A percentile compares a stretch with the other conserved stretches of the same genome.
These are phyloP conservation scores for Arachnopeziza araneosa DNA, from an alignment of 2,329 filamentous ascomycete genomes.

Conservation along the genomic window DNA sequence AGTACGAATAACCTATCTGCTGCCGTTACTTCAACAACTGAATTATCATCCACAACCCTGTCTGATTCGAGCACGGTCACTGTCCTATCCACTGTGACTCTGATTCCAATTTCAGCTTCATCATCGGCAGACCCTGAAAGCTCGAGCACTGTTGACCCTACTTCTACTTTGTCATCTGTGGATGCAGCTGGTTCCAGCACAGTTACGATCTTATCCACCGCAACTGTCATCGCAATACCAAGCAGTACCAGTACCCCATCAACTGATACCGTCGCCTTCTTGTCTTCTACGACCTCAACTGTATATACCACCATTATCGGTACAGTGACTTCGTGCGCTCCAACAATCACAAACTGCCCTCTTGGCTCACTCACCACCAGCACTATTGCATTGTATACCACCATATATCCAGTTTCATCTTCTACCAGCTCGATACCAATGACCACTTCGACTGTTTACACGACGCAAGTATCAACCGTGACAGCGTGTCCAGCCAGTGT, in stretches of 20 bases:
- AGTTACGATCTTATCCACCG: slow-evolving; percentile 22
- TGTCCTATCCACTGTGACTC: slow-evolving; percentile 23
- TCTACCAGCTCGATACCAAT: background rate
- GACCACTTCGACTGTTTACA: slow-evolving; percentile 11
- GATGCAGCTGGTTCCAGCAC: slow-evolving; percentile 3
- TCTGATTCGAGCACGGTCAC: background rate
- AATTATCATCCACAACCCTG: background rate
- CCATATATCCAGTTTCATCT: slow-evolving; percentile 30
- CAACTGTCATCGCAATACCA: slow-evolving; percentile 34
- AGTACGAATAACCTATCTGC: too few relatives aligned
- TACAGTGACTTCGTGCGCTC: slow-evolving; percentile 46
- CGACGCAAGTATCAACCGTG: slow-evolving; percentile 9
- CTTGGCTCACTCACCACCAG: slow-evolving; percentile 30
- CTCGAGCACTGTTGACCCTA: slow-evolving; percentile 1
- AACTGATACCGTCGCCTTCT: background rate
- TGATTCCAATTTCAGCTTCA: slow-evolving; percentile 18
- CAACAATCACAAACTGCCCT: slow-evolving; percentile 47
- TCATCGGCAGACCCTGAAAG: too few relatives aligned
- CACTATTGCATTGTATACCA: slow-evolving; percentile 34
- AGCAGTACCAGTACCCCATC: slow-evolving; percentile 2
- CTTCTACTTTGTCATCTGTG: too few relatives aligned
- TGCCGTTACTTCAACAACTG: too few relatives aligned
- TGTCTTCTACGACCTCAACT: slow-evolving; percentile 27
- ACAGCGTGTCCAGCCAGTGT: slow-evolving; percentile 7
- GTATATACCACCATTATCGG: slow-evolving; percentile 44